Conservation (phyloP, 2,329 filamentous ascomycete species). For the Colletotrichum sp. region DNA sequence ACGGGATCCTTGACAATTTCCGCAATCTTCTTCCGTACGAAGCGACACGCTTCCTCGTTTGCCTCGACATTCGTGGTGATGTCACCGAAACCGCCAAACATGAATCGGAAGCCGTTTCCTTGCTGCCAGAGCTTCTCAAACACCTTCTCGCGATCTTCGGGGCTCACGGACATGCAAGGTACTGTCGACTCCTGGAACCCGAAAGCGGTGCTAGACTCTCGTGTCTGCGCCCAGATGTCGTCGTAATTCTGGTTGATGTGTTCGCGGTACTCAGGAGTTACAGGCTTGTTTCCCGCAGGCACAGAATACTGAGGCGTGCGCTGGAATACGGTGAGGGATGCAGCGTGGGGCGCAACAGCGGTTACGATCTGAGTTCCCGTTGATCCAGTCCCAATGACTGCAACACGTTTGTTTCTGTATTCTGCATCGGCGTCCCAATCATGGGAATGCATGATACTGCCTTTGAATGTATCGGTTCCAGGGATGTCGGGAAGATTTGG, state of each 20-base stretch:
- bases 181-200: constrained; percentile 28
- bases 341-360: background rate
- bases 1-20: constrained; percentile 25
- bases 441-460: background rate
- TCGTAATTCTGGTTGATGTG: constrained; percentile 26
- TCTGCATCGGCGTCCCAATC: background rate
- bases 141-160: background rate
- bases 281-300: background rate
- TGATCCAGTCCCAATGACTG: background rate
- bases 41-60: constrained; percentile 29
- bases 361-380: background rate
- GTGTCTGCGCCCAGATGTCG: constrained; percentile 19
- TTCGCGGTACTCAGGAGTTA: background rate
- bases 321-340: background rate
- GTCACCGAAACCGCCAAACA: background rate
- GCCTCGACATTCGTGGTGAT: constrained; percentile 25
- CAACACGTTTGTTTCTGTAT: background rate
- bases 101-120: background rate
- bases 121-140: background rate
- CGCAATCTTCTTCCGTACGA: constrained; percentile 27
- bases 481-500: background rate
- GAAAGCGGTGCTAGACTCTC: constrained; percentile 28
- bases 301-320: background rate
- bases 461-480: background rate
- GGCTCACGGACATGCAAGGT: background rate